Conservation (phyloP, 2,329 filamentous ascomycete genomes). For the Alternaria longipes region DNA sequence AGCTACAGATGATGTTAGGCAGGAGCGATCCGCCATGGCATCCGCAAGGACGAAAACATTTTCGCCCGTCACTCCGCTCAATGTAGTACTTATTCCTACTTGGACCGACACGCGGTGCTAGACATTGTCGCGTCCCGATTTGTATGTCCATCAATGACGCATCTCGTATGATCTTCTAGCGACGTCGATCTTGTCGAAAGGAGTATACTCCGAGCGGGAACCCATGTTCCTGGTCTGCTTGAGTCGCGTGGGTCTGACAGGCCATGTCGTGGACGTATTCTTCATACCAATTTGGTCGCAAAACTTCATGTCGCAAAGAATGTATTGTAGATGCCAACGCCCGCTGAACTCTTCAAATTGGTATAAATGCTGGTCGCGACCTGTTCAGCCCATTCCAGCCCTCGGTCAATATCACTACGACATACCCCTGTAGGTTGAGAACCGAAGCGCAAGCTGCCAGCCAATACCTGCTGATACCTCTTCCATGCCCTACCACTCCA, state of each 20-base stretch:
- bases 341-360: slow-evolving; percentile 7
- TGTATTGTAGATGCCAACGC: neutral
- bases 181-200: slow-evolving; percentile 11
- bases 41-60: neutral
- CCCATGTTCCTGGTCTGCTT: slow-evolving; percentile 6
- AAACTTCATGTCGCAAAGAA: neutral
- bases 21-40: neutral
- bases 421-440: neutral
- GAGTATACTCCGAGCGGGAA: slow-evolving; percentile 16
- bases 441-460: no score
- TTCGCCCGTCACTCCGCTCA: neutral
- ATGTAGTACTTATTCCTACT: neutral
- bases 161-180: neutral
- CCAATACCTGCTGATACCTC: neutral
- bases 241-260: neutral
- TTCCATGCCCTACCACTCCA: neutral
- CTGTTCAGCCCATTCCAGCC: neutral
- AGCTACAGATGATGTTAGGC: slow-evolving; percentile 1
- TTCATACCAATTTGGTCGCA: neutral
- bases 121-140: neutral
- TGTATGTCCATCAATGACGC: neutral
- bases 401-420: neutral
- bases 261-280: neutral
- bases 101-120: neutral
- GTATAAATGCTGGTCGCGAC: neutral